Evolutionary conservation across 1,284 basidiomycete genomes (phyloP).

Genomic region (Amylostereum areolatum): DNA sequence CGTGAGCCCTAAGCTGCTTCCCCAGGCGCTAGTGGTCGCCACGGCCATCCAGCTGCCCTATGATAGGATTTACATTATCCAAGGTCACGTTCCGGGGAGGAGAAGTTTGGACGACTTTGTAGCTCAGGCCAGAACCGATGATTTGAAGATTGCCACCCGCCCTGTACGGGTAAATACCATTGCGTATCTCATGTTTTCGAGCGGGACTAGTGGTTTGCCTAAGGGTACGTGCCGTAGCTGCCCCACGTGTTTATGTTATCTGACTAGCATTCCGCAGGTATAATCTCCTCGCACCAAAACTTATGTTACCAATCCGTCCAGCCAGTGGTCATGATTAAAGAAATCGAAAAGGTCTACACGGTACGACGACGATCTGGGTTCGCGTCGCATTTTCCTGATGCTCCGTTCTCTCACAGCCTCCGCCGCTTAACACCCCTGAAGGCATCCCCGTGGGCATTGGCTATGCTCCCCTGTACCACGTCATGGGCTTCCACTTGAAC

Average conservation of each 20-base stretch:
- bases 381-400: too few species aligned
- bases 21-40: constrained; percentile 5
- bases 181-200: constrained; percentile 14
- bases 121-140: neutral
- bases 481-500: constrained; percentile 53
- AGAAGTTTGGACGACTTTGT: constrained; percentile 1
- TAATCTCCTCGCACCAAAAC: neutral
- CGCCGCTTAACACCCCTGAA: constrained; percentile 31
- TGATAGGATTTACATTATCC: constrained; percentile 8
- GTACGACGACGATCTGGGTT: constrained; percentile 24
- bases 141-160: neutral
- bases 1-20: constrained; percentile 7
- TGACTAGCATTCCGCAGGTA: neutral
- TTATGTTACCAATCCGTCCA: neutral
- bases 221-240: constrained; percentile 17
- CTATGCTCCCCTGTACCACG: constrained; percentile 66
- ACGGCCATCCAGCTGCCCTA: constrained; percentile 4
- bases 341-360: constrained; percentile 23
- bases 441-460: constrained; percentile 43
- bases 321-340: constrained; percentile 7
- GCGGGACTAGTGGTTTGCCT: constrained; percentile 14
- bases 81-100: constrained; percentile 2
- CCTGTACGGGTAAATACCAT: constrained; percentile 7
- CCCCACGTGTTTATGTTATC: too few species aligned
- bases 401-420: constrained; percentile 34